Evolutionary conservation across 78 protist genomes (phyloP).

Genomic region (Parvularia atlantis): DNA sequence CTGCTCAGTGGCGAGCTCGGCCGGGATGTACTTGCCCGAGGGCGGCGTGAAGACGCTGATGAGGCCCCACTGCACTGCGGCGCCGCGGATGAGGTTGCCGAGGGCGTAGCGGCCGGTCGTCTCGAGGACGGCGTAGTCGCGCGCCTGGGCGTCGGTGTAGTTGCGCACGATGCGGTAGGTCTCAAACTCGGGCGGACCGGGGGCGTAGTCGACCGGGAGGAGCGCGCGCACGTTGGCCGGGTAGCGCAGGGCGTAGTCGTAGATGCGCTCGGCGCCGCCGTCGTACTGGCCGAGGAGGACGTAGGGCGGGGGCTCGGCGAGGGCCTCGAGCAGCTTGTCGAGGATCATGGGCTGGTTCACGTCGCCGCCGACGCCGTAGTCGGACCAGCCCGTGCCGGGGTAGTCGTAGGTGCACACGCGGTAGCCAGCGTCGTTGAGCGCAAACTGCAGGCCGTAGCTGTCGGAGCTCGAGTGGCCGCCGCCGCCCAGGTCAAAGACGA

Average conservation of each 20-base stretch:
- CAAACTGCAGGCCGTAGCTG: neutral
- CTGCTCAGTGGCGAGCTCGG: neutral
- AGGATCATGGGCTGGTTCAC: no score
- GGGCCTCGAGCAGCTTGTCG: neutral
- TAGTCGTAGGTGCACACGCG: neutral
- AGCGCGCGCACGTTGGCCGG: neutral
- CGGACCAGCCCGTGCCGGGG: neutral
- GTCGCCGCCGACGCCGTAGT: neutral
- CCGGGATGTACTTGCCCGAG: neutral
- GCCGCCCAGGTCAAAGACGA: neutral
- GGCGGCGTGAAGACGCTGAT: neutral
- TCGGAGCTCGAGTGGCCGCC: neutral
- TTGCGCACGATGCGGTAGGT: neutral
- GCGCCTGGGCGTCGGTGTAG: neutral
- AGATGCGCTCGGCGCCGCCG: neutral
- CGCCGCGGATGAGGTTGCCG: neutral
- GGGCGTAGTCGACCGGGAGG: neutral
- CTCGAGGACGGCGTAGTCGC: no score
- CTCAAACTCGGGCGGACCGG: neutral
- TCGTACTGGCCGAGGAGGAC: neutral
- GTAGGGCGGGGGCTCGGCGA: neutral
- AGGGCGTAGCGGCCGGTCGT: neutral
- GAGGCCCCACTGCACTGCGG: neutral
- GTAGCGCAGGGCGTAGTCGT: neutral
- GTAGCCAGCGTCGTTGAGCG: neutral